Evolutionary conservation across 345 rosid genomes (phyloP).

Genomic region (Salix purpurea): DNA sequence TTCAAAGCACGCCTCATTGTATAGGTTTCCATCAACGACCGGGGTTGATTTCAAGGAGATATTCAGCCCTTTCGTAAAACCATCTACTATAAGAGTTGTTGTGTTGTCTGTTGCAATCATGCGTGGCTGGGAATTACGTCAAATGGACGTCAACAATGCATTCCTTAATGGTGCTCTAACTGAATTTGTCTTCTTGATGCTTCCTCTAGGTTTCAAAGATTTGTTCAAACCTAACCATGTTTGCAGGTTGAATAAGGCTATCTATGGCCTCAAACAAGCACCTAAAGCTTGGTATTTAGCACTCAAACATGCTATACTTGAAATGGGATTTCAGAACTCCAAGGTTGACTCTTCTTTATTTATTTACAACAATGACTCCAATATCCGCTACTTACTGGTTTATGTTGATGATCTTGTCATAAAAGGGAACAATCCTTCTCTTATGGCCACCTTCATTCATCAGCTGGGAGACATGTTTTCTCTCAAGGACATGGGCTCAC

Average conservation of each 20-base stretch:
- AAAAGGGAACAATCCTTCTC: no score
- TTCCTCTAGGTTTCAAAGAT: neutral
- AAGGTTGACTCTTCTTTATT: no score
- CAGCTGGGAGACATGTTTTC: neutral
- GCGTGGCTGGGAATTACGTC: neutral
- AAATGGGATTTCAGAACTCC: no score
- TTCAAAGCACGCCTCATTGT: neutral
- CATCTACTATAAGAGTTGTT: neutral
- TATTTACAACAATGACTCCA: no score
- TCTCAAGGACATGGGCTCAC: neutral
- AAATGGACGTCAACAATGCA: neutral
- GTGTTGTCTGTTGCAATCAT: neutral
- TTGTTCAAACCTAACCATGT: neutral
- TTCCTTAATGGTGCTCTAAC: neutral
- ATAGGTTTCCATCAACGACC: neutral
- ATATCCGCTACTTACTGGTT: no score
- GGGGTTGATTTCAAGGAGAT: neutral
- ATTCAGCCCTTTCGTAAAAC: neutral
- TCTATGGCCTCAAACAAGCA: neutral
- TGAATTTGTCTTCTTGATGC: neutral
- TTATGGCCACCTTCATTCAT: neutral
- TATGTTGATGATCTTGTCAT: no score
- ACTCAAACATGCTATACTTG: no score
- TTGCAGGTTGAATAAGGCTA: neutral
- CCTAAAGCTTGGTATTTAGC: neutral